Conservation (phyloP, 306 rosid species). For the Morella rubra region DNA sequence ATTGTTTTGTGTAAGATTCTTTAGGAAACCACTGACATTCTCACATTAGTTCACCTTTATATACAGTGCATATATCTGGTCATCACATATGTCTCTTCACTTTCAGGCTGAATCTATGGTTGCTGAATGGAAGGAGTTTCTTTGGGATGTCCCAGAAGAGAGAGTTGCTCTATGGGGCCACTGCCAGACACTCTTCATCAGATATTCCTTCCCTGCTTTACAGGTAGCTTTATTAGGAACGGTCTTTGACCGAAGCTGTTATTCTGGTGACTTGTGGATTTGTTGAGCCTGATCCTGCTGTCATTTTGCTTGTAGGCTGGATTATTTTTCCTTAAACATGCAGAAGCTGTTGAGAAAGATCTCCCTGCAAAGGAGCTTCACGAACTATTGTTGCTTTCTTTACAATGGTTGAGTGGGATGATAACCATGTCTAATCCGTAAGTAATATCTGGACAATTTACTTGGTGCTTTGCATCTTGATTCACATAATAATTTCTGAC, state of each 20-base stretch:
- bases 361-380: constrained; percentile 97
- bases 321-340: constrained; percentile 91
- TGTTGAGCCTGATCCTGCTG: constrained; percentile 20
- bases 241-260: constrained; percentile 22
- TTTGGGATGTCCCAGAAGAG: constrained; percentile 99
- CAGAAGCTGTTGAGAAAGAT: constrained; percentile 94
- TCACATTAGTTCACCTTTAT: not conserved
- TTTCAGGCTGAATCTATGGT: constrained; percentile 97
- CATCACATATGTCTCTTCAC: not conserved
- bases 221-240: constrained; percentile 56
- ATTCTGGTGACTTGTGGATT: constrained; percentile 25
- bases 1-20: not conserved
- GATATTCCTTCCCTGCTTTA: constrained; percentile 90
- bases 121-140: constrained; percentile 95
- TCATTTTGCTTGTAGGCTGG: constrained; percentile 74
- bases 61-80: not conserved
- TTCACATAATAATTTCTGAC: constrained; percentile 34
- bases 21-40: not conserved
- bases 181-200: constrained; percentile 84
- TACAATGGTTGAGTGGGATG: constrained; percentile 99
- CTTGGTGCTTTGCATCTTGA: constrained; percentile 21
- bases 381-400: constrained; percentile 79
- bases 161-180: constrained; percentile 92
- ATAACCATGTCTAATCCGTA: constrained; percentile 80
- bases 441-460: constrained; percentile 32